These are phyloP conservation scores for Apophysomyces sp. DNA, from an alignment of 371 early-diverging fungal genomes.

Conservation along the genomic window DNA sequence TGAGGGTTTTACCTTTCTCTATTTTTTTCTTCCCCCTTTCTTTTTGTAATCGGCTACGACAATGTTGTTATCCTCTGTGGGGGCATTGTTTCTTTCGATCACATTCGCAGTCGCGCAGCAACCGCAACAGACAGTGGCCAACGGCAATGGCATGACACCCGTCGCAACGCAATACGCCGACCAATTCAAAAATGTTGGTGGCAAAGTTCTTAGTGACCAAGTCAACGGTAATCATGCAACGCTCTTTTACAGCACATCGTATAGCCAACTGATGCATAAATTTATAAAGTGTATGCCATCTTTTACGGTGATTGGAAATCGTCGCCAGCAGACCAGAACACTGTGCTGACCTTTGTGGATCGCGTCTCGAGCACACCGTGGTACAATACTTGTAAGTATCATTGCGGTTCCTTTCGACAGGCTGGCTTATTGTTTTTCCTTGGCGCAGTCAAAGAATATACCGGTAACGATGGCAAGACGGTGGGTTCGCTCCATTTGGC, in stretches of 20 bases:
- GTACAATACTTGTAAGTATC: conserved; percentile 41
- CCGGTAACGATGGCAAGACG: conserved; percentile 31
- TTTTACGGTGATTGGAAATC: conserved; percentile 56
- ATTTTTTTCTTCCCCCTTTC: not conserved
- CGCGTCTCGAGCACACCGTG: conserved; percentile 43
- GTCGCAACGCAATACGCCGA: conserved; percentile 26
- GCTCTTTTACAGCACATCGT: not conserved
- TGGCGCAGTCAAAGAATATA: conserved; percentile 39
- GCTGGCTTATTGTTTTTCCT: not conserved
- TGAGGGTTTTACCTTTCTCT: not conserved
- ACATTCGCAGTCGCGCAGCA: not conserved
- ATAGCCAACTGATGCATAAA: conserved; percentile 3
- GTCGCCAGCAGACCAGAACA: conserved; percentile 32
- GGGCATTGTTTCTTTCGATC: conserved; percentile 10
- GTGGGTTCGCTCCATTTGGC: conserved; percentile 49
- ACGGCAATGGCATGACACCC: conserved; percentile 5
- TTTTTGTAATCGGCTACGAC: not conserved
- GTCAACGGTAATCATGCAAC: conserved; percentile 38
- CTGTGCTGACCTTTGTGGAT: conserved; percentile 46
- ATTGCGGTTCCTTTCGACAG: not conserved
- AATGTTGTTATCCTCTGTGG: conserved; percentile 14
- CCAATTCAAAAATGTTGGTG: conserved; percentile 36
- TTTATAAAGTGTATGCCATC: conserved; percentile 37
- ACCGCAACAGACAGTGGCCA: conserved; percentile 11
- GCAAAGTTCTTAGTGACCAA: conserved; percentile 36